These are phyloP conservation scores for Keithomyces neogunnii DNA, from an alignment of 2,329 filamentous ascomycete genomes.

Conservation along the genomic window DNA sequence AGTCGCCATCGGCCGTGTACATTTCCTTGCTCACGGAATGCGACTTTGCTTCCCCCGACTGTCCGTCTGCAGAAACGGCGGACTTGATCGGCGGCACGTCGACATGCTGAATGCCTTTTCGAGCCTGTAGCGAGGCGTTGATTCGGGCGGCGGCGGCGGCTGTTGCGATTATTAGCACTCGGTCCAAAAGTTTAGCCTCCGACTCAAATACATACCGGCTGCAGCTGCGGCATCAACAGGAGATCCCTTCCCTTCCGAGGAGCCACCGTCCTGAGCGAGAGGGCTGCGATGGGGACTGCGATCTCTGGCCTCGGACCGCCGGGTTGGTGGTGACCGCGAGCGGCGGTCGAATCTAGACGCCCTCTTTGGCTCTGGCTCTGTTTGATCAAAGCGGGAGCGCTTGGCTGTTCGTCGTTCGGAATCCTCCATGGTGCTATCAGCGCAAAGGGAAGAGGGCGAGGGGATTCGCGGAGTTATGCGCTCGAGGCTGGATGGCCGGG, in stretches of 20 bases:
- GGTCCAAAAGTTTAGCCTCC: not conserved
- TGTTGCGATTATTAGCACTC: conserved; percentile 23
- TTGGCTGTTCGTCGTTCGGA: conserved; percentile 64
- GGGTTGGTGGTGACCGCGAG: conserved; percentile 70
- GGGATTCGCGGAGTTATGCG: not conserved
- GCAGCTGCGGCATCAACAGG: conserved; percentile 64
- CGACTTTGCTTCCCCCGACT: conserved; percentile 6
- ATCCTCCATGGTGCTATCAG: conserved; percentile 52
- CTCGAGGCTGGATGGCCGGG: not conserved
- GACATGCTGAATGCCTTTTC: conserved; percentile 83
- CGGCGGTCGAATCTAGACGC: conserved; percentile 82
- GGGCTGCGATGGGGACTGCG: conserved; percentile 85
- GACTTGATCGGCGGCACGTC: conserved; percentile 72
- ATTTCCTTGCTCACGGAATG: conserved; percentile 45
- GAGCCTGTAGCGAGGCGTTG: conserved; percentile 74
- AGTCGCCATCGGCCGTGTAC: conserved; percentile 94
- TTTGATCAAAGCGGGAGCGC: conserved; percentile 91
- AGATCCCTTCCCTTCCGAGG: conserved; percentile 38
- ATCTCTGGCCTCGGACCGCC: conserved; percentile 64
- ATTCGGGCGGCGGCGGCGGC: conserved; percentile 86
- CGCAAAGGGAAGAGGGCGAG: not conserved
- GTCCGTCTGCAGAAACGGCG: not conserved
- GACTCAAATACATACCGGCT: conserved; percentile 49
- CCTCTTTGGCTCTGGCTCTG: conserved; percentile 68
- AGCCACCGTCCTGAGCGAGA: conserved; percentile 36